phyloP scores from a whole-genome alignment of 768 basidiomycete species.

The Boletus subparvulus region DNA sequence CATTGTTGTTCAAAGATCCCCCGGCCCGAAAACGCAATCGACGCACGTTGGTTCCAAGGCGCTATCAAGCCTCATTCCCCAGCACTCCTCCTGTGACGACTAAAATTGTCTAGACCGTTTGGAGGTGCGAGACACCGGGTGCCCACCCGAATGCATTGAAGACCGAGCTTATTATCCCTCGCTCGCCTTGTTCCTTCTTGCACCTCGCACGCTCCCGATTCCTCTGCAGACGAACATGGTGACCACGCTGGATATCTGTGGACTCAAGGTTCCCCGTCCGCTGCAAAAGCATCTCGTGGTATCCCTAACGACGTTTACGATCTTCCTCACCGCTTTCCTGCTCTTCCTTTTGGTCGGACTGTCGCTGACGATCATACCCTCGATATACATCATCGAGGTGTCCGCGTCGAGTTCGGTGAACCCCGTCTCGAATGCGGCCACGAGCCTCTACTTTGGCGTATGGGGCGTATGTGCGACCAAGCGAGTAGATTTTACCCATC shows the following conservation, averaged over 20 bases:
- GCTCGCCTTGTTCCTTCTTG: background rate
- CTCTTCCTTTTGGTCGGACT: conserved; percentile 75
- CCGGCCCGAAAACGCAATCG: background rate
- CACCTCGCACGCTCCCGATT: background rate
- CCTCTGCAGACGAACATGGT: conserved; percentile 11
- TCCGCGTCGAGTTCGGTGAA: conserved; percentile 28
- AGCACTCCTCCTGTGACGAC: background rate
- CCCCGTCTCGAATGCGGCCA: conserved; percentile 52
- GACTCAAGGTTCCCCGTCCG: conserved; percentile 31
- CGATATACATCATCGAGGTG: conserved; percentile 60
- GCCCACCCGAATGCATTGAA: background rate
- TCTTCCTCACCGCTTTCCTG: conserved; percentile 63
- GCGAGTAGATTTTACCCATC: conserved; percentile 25
- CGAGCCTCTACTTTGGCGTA: conserved; percentile 69
- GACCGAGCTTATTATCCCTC: background rate
- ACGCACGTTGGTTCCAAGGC: conserved; percentile 6
- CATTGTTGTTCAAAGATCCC: background rate
- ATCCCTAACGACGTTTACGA: conserved; percentile 45
- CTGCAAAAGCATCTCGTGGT: conserved; percentile 46
- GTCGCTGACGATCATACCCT: conserved; percentile 71
- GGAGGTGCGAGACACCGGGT: background rate
- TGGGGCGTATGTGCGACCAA: conserved; percentile 79
- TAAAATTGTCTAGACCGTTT: background rate
- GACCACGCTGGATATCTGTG: conserved; percentile 16
- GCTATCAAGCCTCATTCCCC: background rate